Base-by-base conservation (phyloP, 257 asterid species). In the Salvia hispanica region DNA sequence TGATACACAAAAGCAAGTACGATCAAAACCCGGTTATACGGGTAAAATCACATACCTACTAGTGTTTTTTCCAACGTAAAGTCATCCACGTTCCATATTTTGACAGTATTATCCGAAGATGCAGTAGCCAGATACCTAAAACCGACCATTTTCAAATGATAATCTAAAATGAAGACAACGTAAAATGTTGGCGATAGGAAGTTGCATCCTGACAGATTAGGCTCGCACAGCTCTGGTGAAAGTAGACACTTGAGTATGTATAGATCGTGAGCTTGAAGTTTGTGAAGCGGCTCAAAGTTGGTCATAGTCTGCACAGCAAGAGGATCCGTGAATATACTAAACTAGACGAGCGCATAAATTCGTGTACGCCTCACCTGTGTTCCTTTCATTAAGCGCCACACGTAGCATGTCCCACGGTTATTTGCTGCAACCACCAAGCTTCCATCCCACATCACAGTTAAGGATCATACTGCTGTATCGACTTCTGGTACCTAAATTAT, bases 391-490 rank as follows among this genome's bases (percentile, higher is more conserved):
- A 90, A 77, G 69, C 97, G 96, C 96, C 98, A 93, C 13, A 90
- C 97, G 34, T 90, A 93, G 79, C 98, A 93, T 18, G 95, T 93
- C 60, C 98, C 98, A 3, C 78, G 81, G 66, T 92, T 90, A 76
- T 92, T 92, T 52, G 98, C 98, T 57, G 98, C 98, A 57, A 90
- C 98, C 31, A 90, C 95, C 77, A 92, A 77, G 83, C 98, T 88
- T 58, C 98, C 98, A 51, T 92, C 96, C 98, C 98, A 92, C 98
- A 92, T 92, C 42, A 92, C 90, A 28, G 97, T 90, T 83, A 90
- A 79, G 13, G 97, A 92, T n/a, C n/a, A n/a, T n/a, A n/a, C n/a
- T n/a, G n/a, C n/a, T n/a, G n/a, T n/a, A n/a, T n/a, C n/a, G n/a
- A n/a, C n/a, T n/a, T n/a, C n/a, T n/a, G n/a, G 98, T 25, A 92